phyloP scores from a whole-genome alignment of 805 yeast species.

The Ogataea nakhonphanomensis region DNA sequence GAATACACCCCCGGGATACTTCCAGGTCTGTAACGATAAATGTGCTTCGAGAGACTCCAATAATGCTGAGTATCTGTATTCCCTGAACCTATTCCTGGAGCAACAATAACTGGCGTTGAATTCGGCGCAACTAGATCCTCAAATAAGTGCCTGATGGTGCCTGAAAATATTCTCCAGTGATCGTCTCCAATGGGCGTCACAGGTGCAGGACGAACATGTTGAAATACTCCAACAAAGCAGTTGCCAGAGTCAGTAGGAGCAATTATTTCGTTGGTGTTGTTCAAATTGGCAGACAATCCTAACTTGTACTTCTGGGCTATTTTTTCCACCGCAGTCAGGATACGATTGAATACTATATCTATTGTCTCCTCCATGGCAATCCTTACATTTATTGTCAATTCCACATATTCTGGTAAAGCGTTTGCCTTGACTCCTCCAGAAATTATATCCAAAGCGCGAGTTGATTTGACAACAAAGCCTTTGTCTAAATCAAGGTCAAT shows the following conservation, averaged over 20 bases:
- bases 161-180: conserved; percentile 42
- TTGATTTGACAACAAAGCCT: conserved; percentile 41
- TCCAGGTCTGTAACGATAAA: conserved; percentile 54
- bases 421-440: conserved; percentile 48
- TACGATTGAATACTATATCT: not conserved
- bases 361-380: conserved; percentile 43
- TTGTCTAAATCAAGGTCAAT: conserved; percentile 28
- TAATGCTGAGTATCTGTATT: conserved; percentile 65
- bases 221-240: conserved; percentile 12
- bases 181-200: conserved; percentile 42
- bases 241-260: conserved; percentile 29
- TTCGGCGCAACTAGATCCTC: conserved; percentile 41
- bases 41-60: conserved; percentile 55
- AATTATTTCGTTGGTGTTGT: conserved; percentile 17
- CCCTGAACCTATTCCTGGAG: conserved; percentile 61
- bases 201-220: conserved; percentile 47
- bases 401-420: conserved; percentile 48
- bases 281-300: conserved; percentile 25
- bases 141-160: conserved; percentile 43
- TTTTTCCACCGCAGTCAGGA: conserved; percentile 3
- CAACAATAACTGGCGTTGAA: conserved; percentile 36
- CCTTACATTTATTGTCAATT: conserved; percentile 42
- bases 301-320: conserved; percentile 38
- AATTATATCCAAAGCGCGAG: conserved; percentile 47
- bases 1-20: conserved; percentile 36